Base-by-base conservation (phyloP, 176 grass and related monocot species). In the Musa itinerans region DNA sequence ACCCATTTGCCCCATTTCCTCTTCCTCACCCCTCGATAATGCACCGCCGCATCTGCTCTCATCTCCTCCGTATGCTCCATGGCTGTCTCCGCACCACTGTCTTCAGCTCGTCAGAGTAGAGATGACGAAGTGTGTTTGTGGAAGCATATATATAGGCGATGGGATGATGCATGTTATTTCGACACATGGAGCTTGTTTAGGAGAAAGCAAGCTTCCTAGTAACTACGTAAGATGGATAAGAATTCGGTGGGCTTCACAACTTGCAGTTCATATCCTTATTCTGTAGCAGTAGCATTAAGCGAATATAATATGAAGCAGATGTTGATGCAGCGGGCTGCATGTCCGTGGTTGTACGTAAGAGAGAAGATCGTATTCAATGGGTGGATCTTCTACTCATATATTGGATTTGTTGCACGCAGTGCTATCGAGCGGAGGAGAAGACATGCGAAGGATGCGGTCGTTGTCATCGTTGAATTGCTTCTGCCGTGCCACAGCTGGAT, bases 1-100 rank as follows among this genome's bases (percentile, higher is more conserved):
- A 87, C 89, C 89, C 89, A 91, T 71, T 87, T 91, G 24, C 89
- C 89, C 88, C 89, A 91, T 43, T 87, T 87, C 26, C 82, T 65
- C 73, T 83, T 64, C 76, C 88, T 14, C 27, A 91, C 85, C 14
- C 85, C 88, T 1, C 85, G 63, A 23, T 65, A 65, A 23, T 26
- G 63, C 22, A 65, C 63, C 23, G 63, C 21, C 21, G 20, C 62
- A 0, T 14, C 63, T 3, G 63, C 63, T 27, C 63, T 3, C 63
- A 26, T 26, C 63, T 26, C 11, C 20, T 14, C 63, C 10, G n/a
- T 6, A 7, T 61, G 14, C 17, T 15, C 57, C 57, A 61, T 61
- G 11, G 9, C 53, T 14, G 1, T 11, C 9, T 54, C 53, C 13
- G 34, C 34, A 14, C 9, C 53, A 14, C 12, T 5, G 19, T 57